phyloP scores from a whole-genome alignment of 345 rosid genomes.

The Aethionema arabicum region DNA sequence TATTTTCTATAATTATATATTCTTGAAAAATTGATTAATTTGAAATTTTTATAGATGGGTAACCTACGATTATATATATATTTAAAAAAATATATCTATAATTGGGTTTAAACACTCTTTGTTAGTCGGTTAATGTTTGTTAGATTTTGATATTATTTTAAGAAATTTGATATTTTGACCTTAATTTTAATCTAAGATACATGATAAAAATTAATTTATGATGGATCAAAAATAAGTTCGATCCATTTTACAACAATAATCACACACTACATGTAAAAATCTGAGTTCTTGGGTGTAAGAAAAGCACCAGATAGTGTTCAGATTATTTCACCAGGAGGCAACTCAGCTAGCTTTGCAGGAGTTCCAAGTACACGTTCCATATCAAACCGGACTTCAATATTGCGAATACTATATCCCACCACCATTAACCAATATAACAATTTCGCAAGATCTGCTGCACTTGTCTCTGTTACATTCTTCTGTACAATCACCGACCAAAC shows the following conservation, averaged over 20 bases:
- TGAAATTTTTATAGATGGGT: too few species aligned
- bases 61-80: too few species aligned
- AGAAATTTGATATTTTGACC: too few species aligned
- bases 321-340: slow-evolving; percentile 83
- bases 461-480: slow-evolving; percentile 75
- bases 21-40: too few species aligned
- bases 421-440: slow-evolving; percentile 95
- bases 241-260: slow-evolving; percentile 22
- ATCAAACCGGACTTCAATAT: slow-evolving; percentile 92
- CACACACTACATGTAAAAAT: slow-evolving; percentile 10
- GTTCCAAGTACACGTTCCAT: slow-evolving; percentile 91
- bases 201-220: too few species aligned
- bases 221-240: not conserved
- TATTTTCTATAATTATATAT: too few species aligned
- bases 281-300: slow-evolving; percentile 14
- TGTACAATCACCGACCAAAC: slow-evolving; percentile 35
- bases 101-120: too few species aligned
- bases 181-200: too few species aligned
- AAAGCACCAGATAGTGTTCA: slow-evolving; percentile 27
- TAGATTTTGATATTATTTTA: too few species aligned
- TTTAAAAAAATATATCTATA: too few species aligned
- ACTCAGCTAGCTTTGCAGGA: slow-evolving; percentile 72
- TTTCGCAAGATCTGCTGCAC: slow-evolving; percentile 82
- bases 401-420: slow-evolving; percentile 92
- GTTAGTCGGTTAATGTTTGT: too few species aligned